Percentiles rank a stretch among this genome's conserved stretches.
Evolutionary conservation across 2,329 filamentous ascomycete species (phyloP).

Genomic region (Lasiodiplodia citricola): DNA sequence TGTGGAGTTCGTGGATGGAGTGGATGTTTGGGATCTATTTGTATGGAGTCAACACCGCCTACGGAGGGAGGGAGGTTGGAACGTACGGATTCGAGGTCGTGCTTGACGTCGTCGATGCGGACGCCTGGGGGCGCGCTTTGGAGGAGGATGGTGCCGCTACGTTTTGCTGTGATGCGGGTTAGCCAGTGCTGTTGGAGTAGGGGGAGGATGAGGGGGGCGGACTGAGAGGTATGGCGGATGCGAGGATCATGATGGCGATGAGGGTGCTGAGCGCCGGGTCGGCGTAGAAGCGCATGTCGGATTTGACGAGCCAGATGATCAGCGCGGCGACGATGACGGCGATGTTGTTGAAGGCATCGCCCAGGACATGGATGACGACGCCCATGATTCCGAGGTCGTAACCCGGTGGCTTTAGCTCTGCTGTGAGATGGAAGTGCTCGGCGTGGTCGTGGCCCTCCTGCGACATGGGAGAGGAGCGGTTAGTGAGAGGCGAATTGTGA

Average conservation of each 20-base stretch:
- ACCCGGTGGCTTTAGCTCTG: constrained; percentile 34
- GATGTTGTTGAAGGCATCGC: constrained; percentile 77
- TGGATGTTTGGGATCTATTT: constrained; percentile 68
- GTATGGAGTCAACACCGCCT: too few species aligned
- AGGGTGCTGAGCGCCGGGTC: constrained; percentile 72
- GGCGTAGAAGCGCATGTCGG: constrained; percentile 68
- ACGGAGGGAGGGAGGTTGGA: neutral
- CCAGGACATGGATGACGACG: constrained; percentile 72
- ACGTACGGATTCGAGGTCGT: constrained; percentile 69
- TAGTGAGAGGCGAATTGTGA: neutral
- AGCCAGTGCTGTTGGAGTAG: neutral
- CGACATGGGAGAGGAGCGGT: neutral
- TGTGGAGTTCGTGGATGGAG: constrained; percentile 73
- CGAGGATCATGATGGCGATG: constrained; percentile 75
- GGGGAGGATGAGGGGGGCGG: neutral
- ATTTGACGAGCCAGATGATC: constrained; percentile 69
- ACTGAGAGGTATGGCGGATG: constrained; percentile 65
- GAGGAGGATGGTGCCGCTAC: constrained; percentile 69
- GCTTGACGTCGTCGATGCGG: constrained; percentile 65
- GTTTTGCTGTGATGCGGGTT: constrained; percentile 50
- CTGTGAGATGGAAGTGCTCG: constrained; percentile 37
- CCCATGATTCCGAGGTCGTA: constrained; percentile 72
- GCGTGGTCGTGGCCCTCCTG: constrained; percentile 30
- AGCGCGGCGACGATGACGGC: constrained; percentile 73
- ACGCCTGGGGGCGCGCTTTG: constrained; percentile 69